Evolutionary conservation across 805 yeast genomes (phyloP).

Genomic region (Cyberlindnera japonica): DNA sequence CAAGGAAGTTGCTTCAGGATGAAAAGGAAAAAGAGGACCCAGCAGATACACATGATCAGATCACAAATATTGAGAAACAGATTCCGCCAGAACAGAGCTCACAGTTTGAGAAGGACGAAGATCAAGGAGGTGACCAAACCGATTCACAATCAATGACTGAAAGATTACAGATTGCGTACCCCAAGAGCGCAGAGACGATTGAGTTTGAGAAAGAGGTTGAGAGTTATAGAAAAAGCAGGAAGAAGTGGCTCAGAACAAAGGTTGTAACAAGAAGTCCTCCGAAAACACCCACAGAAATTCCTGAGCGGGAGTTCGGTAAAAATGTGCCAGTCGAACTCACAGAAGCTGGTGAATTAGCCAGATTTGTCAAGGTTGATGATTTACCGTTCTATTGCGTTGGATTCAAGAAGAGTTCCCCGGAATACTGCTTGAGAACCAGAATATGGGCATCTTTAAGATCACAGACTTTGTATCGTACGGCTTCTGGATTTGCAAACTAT

Average conservation of each 20-base stretch:
- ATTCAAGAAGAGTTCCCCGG: constrained; percentile 61
- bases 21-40: background rate
- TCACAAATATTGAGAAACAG: too few relatives aligned
- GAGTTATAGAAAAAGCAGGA: background rate
- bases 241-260: background rate
- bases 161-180: too few relatives aligned
- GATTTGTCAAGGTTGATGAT: constrained; percentile 48
- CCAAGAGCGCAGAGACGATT: constrained; percentile 1
- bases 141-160: too few relatives aligned
- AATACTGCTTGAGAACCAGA: constrained; percentile 65
- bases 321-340: constrained; percentile 15
- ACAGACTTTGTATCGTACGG: constrained; percentile 79
- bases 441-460: constrained; percentile 84
- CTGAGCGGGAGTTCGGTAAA: constrained; percentile 1
- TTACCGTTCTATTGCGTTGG: constrained; percentile 72
- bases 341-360: constrained; percentile 23
- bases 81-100: too few relatives aligned
- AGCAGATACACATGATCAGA: too few relatives aligned
- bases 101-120: too few relatives aligned
- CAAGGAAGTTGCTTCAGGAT: constrained; percentile 5
- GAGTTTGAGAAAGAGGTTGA: background rate
- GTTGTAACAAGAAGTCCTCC: constrained; percentile 4
- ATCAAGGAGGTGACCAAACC: too few relatives aligned
- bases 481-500: constrained; percentile 82
- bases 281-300: constrained; percentile 8